Evolutionary conservation across 352 stramenopile genomes (phyloP), one percentile per base, ranked within the genome.

Genomic region (Saprolegnia diclina): DNA sequence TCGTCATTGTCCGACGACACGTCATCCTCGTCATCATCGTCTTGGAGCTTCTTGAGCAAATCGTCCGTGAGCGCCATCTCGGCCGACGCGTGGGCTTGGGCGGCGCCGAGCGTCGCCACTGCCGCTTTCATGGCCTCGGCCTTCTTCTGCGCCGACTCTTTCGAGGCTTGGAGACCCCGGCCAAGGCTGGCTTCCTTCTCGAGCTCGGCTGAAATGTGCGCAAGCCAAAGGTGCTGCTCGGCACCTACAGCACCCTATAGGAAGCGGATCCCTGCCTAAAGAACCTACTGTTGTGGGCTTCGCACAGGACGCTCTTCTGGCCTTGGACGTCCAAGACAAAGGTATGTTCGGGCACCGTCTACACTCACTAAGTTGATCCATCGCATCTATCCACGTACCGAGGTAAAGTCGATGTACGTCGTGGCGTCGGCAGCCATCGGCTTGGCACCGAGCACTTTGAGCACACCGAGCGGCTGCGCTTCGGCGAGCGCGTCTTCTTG

Each of bases 401-500:
- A 54, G 46, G 2, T 35, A 5, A 35, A 35, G 29, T 35, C 29
- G 29, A 35, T 35, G 29, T 35, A 35, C 29, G 29, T 48, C 42
- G 42, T 48, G 13, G 7, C 38, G 13, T 55, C 57, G 5, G 57
- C 21, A 4, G 57, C 32, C 38, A 74, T 81, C 13, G 48, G 9
- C 16, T 74, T 59, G 2, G 62, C 73, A 2, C 73, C 71, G 0
- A 77, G n/a, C 0, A 92, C 71, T 42, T 92, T 81, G 32, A 87
- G 77, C 21, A 90, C 81, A 4, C 78, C 76, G 13, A 87, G 69
- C 3, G 84, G 76, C 1, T 80, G 53, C 0, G 71, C 64, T 13
- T 71, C 64, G 35, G 71, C 68, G n/a, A 83, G 61, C 0, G 82
- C 84, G 29, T 91, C 75, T 16, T 79, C 64, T 61, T 92, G 85